Percentiles rank a stretch among this genome's conserved stretches.
These are phyloP conservation scores for Chaetomidium leptoderma DNA, from an alignment of 495 filamentous ascomycete genomes.

Conservation along the genomic window DNA sequence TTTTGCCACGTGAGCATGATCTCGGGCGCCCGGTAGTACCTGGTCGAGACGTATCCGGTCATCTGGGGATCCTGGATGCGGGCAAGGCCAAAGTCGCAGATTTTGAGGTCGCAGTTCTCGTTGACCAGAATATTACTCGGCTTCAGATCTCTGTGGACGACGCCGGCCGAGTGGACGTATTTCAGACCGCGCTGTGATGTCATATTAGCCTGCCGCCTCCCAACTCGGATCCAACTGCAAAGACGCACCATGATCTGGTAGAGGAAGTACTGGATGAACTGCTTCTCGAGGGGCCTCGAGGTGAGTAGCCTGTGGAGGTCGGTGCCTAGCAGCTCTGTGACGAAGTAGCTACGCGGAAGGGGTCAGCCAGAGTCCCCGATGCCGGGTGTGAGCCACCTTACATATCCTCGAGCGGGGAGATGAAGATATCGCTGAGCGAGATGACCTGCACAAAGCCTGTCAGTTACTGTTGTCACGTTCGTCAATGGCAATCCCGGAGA, in stretches of 20 bases:
- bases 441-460: conserved; percentile 51
- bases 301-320: conserved; percentile 94
- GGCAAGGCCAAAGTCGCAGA: conserved; percentile 96
- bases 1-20: conserved; percentile 99
- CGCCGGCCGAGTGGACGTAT: conserved; percentile 97
- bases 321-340: conserved; percentile 94
- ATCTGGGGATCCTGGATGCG: conserved; percentile 99
- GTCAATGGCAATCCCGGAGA: conserved; percentile 4
- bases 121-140: conserved; percentile 98
- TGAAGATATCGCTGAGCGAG: conserved; percentile 98
- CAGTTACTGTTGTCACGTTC: conserved; percentile 9
- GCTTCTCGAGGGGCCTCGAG: conserved; percentile 93
- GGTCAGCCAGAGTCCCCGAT: conserved; percentile 24
- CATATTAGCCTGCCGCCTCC: conserved; percentile 31
- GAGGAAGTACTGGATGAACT: conserved; percentile 99
- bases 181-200: conserved; percentile 78
- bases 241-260: conserved; percentile 89
- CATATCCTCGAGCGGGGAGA: conserved; percentile 98
- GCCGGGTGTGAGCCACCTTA: conserved; percentile 44
- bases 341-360: conserved; percentile 79
- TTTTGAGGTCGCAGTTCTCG: conserved; percentile 98
- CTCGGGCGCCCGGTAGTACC: conserved; percentile 97
- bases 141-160: conserved; percentile 96
- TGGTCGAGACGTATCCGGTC: conserved; percentile 97
- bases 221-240: too few species aligned